These are phyloP conservation scores for Lachancea kluyveri DNA, from an alignment of 805 yeast species.

Conservation along the genomic window DNA sequence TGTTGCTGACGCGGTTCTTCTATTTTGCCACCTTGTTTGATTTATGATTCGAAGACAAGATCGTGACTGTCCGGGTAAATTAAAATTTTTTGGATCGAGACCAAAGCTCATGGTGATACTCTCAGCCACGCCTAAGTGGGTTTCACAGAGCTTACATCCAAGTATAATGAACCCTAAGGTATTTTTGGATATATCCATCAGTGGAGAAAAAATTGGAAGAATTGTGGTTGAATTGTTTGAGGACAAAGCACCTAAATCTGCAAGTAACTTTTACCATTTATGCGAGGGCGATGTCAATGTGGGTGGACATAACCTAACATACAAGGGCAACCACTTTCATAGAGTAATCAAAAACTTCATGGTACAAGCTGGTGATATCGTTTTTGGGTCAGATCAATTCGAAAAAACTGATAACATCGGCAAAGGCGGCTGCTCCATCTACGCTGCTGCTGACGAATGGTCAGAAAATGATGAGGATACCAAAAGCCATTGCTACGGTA, in stretches of 20 bases:
- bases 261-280: slow-evolving; percentile 43
- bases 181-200: slow-evolving; percentile 50
- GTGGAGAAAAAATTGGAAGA: slow-evolving; percentile 42
- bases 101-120: too few relatives aligned
- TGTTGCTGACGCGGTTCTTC: neutral
- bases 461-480: slow-evolving; percentile 4
- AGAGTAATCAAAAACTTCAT: slow-evolving; percentile 63
- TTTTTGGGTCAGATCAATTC: slow-evolving; percentile 32
- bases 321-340: slow-evolving; percentile 47
- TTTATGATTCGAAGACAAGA: neutral
- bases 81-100: too few relatives aligned
- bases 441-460: slow-evolving; percentile 23
- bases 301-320: slow-evolving; percentile 28
- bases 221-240: slow-evolving; percentile 50
- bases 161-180: slow-evolving; percentile 14
- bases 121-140: too few relatives aligned
- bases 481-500: slow-evolving; percentile 29
- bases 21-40: neutral
- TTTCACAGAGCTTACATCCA: too few relatives aligned
- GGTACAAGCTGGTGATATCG: slow-evolving; percentile 62
- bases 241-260: slow-evolving; percentile 50
- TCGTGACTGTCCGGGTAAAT: slow-evolving; percentile 1
- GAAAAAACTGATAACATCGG: slow-evolving; percentile 28
- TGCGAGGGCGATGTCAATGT: slow-evolving; percentile 34
- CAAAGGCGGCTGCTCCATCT: slow-evolving; percentile 43